These are phyloP conservation scores for Euryodendron excelsum DNA, from an alignment of 148 eudicot genomes.

Conservation along the genomic window DNA sequence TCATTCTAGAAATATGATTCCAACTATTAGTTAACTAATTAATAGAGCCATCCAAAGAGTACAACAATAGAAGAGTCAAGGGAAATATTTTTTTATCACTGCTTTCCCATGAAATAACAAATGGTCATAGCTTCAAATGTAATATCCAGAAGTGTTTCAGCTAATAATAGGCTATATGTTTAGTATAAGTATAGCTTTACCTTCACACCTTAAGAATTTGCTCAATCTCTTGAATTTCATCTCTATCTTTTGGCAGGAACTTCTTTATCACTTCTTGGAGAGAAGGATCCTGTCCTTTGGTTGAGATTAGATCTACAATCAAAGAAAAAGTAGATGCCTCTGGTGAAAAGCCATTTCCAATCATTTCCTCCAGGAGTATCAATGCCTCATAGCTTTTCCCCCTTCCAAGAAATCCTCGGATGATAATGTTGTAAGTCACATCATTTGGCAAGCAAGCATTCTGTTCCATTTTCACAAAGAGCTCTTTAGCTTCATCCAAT, in stretches of 20 bases:
- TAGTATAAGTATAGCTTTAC: too few relatives aligned
- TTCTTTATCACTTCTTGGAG: background rate
- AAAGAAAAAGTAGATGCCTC: background rate
- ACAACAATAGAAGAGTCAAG: too few relatives aligned
- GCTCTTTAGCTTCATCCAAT: conserved; percentile 7
- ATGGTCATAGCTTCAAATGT: too few relatives aligned
- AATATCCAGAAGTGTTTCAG: too few relatives aligned
- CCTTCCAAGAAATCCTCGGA: background rate
- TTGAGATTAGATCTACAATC: background rate
- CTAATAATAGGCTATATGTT: too few relatives aligned
- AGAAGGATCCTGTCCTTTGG: background rate
- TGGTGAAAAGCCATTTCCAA: background rate
- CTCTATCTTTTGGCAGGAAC: background rate
- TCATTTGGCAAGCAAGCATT: background rate
- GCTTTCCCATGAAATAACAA: too few relatives aligned
- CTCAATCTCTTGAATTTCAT: too few relatives aligned
- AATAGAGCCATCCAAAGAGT: too few relatives aligned
- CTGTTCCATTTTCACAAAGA: conserved; percentile 13
- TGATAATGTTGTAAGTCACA: background rate
- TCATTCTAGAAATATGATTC: too few relatives aligned
- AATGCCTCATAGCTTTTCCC: background rate
- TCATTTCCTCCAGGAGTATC: background rate
- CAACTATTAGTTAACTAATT: too few relatives aligned
- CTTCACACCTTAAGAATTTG: too few relatives aligned
- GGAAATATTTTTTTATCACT: too few relatives aligned